Evolutionary conservation across 352 stramenopile species (phyloP).

Genomic region (Phytophthora niederhauseri): DNA sequence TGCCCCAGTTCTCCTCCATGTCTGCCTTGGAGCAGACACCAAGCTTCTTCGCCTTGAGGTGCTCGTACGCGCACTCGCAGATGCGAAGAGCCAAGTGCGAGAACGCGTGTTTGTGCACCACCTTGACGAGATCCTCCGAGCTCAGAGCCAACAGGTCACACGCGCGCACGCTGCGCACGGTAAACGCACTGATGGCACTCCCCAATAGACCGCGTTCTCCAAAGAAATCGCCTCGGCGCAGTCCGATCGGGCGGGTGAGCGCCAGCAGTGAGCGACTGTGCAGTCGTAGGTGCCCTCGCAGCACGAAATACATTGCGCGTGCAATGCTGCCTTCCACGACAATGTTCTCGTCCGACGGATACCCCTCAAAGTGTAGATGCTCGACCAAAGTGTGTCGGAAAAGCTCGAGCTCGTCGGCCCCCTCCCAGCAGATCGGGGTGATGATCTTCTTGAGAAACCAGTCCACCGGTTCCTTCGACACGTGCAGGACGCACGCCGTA

Average conservation of each 20-base stretch:
- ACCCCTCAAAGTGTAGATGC: constrained; percentile 68
- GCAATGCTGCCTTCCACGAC: constrained; percentile 65
- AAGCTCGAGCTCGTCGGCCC: constrained; percentile 26
- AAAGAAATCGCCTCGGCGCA: constrained; percentile 58
- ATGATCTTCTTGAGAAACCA: constrained; percentile 47
- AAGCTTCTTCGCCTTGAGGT: constrained; percentile 19
- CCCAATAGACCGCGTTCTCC: constrained; percentile 64
- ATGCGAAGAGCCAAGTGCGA: constrained; percentile 30
- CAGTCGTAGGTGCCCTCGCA: constrained; percentile 55
- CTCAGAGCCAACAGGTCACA: constrained; percentile 42
- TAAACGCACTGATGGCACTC: constrained; percentile 47
- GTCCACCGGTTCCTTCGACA: constrained; percentile 40
- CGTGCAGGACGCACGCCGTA: constrained; percentile 46
- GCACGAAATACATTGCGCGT: constrained; percentile 73
- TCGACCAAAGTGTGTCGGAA: constrained; percentile 41
- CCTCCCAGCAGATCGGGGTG: constrained; percentile 32
- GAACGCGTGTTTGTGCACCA: constrained; percentile 36
- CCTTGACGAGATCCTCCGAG: constrained; percentile 48
- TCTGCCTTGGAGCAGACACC: constrained; percentile 23
- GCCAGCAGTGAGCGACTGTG: constrained; percentile 33
- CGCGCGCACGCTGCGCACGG: constrained; percentile 37
- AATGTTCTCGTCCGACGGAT: constrained; percentile 60
- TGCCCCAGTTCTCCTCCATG: constrained; percentile 41
- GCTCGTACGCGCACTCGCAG: constrained; percentile 23
- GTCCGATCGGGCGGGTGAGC: constrained; percentile 26